Conservation (phyloP, 2,329 filamentous ascomycete species). For the Talaromyces funiculosus region DNA sequence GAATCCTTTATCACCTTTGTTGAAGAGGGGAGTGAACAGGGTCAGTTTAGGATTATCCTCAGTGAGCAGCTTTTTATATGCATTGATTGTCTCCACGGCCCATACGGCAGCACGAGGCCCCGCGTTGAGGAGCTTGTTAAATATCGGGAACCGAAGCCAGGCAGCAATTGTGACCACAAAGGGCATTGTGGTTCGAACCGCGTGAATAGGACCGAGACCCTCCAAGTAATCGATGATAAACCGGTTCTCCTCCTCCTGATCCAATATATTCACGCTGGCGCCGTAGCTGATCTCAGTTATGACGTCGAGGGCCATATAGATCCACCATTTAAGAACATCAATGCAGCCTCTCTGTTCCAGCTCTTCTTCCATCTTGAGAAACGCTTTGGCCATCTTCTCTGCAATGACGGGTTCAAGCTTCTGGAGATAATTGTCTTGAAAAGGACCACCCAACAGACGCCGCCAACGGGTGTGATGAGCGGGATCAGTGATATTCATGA, state of each 20-base stretch:
- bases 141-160: no score
- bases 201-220: no score
- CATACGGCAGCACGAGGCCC: background rate
- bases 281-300: background rate
- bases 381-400: background rate
- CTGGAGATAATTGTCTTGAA: background rate
- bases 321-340: background rate
- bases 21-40: conserved; percentile 32
- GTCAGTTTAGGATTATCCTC: conserved; percentile 2
- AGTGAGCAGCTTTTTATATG: background rate
- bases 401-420: background rate
- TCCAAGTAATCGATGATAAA: no score
- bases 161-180: no score
- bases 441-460: background rate
- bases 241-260: no score
- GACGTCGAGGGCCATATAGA: background rate
- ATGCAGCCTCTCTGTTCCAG: background rate
- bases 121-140: no score
- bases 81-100: background rate
- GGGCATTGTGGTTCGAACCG: no score
- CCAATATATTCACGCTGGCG: background rate
- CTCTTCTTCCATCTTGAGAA: background rate
- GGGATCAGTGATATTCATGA: background rate
- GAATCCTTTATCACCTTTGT: conserved; percentile 20
- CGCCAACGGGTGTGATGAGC: background rate